Conservation (phyloP, 2,329 filamentous ascomycete genomes). For the Nannizziopsis barbatae region DNA sequence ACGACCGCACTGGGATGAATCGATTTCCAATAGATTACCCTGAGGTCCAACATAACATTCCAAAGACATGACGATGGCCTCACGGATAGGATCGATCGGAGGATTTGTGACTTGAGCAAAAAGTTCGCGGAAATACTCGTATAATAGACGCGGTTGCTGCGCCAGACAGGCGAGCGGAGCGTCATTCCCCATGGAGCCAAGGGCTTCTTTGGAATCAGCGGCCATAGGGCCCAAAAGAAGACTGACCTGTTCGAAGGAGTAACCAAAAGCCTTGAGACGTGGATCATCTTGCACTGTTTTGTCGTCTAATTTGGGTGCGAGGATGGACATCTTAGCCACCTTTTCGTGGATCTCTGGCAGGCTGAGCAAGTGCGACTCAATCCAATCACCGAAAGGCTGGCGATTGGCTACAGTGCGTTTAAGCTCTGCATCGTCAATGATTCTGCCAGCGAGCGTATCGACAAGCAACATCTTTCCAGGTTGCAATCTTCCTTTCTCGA, state of each 20-base stretch:
- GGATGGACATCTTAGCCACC: constrained; percentile 44
- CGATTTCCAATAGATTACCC: constrained; percentile 90
- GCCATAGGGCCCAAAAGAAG: constrained; percentile 90
- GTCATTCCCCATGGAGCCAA: constrained; percentile 97
- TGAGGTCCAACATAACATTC: constrained; percentile 95
- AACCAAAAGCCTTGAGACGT: constrained; percentile 75
- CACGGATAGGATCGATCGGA: constrained; percentile 90
- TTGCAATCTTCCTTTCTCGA: constrained; percentile 88
- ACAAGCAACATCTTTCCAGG: constrained; percentile 94
- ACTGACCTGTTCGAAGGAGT: constrained; percentile 90
- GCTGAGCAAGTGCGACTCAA: constrained; percentile 73
- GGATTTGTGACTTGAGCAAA: constrained; percentile 98
- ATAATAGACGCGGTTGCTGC: constrained; percentile 76
- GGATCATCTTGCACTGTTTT: constrained; percentile 71
- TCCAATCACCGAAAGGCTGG: constrained; percentile 78
- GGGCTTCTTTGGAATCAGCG: constrained; percentile 89
- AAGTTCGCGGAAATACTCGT: constrained; percentile 94
- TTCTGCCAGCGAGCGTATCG: constrained; percentile 78
- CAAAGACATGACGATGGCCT: constrained; percentile 96
- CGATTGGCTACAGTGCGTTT: constrained; percentile 80
- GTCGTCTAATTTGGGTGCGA: constrained; percentile 57
- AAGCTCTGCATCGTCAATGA: constrained; percentile 87
- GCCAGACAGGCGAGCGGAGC: constrained; percentile 83
- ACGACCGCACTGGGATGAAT: constrained; percentile 74
- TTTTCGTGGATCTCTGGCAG: constrained; percentile 62